Percentiles rank a stretch among this genome's conserved stretches.
Evolutionary conservation across 2,329 filamentous ascomycete genomes (phyloP).

Genomic region (Colletotrichum sp.): DNA sequence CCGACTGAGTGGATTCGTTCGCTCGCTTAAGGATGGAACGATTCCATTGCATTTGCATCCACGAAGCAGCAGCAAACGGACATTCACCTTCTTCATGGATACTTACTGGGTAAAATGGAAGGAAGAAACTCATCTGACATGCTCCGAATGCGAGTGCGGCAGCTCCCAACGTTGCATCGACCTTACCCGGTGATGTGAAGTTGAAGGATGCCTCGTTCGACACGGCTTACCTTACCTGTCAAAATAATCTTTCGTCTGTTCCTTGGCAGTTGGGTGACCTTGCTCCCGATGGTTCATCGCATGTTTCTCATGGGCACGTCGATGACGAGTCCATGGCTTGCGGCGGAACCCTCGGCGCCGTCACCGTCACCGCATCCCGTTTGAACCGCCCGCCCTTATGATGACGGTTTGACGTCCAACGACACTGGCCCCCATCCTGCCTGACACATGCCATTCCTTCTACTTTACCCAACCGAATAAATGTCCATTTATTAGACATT

Average conservation of each 20-base stretch:
- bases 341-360: background rate
- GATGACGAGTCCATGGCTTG: slow-evolving; percentile 11
- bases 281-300: background rate
- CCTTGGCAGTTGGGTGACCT: background rate
- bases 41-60: background rate
- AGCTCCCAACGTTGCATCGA: background rate
- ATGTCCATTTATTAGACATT: background rate
- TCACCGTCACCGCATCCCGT: background rate
- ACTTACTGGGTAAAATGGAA: background rate
- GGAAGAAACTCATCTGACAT: background rate
- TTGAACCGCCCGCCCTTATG: background rate
- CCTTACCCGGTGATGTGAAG: background rate
- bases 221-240: background rate
- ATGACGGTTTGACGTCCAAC: background rate
- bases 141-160: background rate
- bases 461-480: background rate
- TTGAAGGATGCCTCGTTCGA: background rate
- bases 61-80: background rate
- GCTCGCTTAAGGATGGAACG: background rate
- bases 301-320: background rate
- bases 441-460: background rate
- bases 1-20: background rate
- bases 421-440: background rate
- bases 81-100: background rate
- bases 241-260: background rate